Percentiles rank a stretch among this genome's conserved stretches.
Conservation (phyloP, 1,284 basidiomycete genomes). For the Ganoderma boninense region DNA sequence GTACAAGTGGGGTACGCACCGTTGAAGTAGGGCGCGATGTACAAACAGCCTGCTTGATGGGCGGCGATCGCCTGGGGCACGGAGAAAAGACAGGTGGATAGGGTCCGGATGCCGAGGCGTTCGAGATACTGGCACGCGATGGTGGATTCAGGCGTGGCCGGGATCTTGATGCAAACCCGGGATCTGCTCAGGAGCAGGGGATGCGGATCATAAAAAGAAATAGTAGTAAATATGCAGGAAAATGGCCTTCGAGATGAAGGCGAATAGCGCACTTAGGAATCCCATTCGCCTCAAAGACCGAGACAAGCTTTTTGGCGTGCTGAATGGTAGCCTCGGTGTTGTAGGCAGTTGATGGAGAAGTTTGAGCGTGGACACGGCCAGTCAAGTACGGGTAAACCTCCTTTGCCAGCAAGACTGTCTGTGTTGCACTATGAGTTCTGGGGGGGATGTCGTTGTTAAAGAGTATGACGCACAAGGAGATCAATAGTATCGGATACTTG, state of each 20-base stretch:
- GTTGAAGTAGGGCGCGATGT: conserved; percentile 60
- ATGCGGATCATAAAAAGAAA: background rate
- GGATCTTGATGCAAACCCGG: conserved; percentile 61
- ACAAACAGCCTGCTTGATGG: conserved; percentile 55
- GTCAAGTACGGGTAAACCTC: conserved; percentile 53
- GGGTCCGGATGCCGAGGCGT: conserved; percentile 51
- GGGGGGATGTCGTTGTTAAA: too few species aligned
- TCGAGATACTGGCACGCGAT: conserved; percentile 53
- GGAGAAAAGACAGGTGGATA: conserved; percentile 57
- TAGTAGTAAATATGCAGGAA: background rate
- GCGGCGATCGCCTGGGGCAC: conserved; percentile 57
- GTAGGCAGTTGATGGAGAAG: conserved; percentile 53
- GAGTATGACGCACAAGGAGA: conserved; percentile 45
- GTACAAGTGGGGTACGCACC: conserved; percentile 38
- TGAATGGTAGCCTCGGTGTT: conserved; percentile 53
- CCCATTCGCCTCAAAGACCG: conserved; percentile 51
- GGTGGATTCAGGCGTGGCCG: conserved; percentile 54
- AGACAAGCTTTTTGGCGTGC: conserved; percentile 54
- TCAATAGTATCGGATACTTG: conserved; percentile 50
- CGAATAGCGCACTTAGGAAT: conserved; percentile 48
- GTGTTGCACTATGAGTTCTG: background rate
- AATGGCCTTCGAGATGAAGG: background rate
- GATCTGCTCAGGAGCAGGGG: conserved; percentile 37
- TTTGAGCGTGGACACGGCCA: conserved; percentile 56
- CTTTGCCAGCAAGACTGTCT: conserved; percentile 57